Conservation (phyloP, 2,329 filamentous ascomycete species). For the Onygena corvina region DNA sequence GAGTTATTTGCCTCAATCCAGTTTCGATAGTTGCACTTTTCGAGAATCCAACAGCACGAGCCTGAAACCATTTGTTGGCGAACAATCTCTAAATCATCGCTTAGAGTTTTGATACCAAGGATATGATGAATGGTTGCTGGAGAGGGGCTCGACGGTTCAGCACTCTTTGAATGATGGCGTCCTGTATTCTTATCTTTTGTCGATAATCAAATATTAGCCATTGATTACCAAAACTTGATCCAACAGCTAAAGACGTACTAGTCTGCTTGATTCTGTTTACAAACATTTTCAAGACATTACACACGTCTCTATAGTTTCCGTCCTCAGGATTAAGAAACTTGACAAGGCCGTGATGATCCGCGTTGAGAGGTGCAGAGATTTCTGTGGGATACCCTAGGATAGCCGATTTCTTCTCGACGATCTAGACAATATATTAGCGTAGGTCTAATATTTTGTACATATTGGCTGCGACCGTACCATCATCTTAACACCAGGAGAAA, state of each 20-base stretch:
- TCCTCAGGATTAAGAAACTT: slow-evolving; percentile 30
- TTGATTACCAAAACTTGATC: too few relatives aligned
- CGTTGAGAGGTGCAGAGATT: slow-evolving; percentile 26
- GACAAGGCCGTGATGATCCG: slow-evolving; percentile 33
- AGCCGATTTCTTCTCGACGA: slow-evolving; percentile 32
- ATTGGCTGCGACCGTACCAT: slow-evolving; percentile 6
- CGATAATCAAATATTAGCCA: too few relatives aligned
- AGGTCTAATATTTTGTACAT: neutral
- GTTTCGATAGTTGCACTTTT: neutral
- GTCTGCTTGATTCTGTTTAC: too few relatives aligned
- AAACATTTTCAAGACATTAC: too few relatives aligned
- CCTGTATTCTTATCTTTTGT: too few relatives aligned
- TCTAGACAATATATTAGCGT: neutral
- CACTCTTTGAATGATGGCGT: too few relatives aligned
- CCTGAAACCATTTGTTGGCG: neutral
- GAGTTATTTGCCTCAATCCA: neutral
- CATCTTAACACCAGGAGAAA: slow-evolving; percentile 13
- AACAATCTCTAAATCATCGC: neutral
- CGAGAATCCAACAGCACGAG: neutral
- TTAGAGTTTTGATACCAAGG: neutral
- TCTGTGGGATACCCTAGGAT: slow-evolving; percentile 34
- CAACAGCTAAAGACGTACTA: too few relatives aligned
- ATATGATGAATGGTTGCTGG: too few relatives aligned
- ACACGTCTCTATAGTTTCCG: slow-evolving; percentile 24
- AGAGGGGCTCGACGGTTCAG: too few relatives aligned